A percentile compares a stretch with the other conserved stretches of the same genome.
phyloP scores from a whole-genome alignment of 192 early-diverging fungal species.

The Coemansia biformis region DNA sequence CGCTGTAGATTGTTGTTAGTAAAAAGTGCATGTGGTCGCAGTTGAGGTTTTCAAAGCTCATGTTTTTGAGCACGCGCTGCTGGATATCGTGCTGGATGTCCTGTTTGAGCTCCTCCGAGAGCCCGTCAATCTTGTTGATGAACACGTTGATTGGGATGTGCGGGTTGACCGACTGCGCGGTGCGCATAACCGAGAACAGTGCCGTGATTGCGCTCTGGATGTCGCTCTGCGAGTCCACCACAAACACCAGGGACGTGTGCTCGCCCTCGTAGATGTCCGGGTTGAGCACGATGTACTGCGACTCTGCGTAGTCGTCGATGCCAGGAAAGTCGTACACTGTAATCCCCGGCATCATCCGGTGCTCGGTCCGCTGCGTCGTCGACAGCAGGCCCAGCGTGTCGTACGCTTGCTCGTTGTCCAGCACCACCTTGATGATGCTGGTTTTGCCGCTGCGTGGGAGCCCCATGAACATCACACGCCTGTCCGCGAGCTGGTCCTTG shows the following conservation, averaged over 20 bases:
- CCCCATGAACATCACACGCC: slow-evolving; percentile 47
- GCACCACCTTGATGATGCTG: slow-evolving; percentile 39
- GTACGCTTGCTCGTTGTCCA: slow-evolving; percentile 25
- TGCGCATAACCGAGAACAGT: slow-evolving; percentile 66
- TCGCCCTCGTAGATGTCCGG: slow-evolving; percentile 62
- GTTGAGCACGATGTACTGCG: slow-evolving; percentile 50
- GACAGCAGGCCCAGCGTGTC: slow-evolving; percentile 35
- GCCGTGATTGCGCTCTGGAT: slow-evolving; percentile 69
- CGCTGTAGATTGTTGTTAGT: slow-evolving; percentile 90
- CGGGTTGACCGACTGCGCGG: slow-evolving; percentile 73
- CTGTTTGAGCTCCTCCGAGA: slow-evolving; percentile 94
- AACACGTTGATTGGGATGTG: slow-evolving; percentile 89
- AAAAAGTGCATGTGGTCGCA: slow-evolving; percentile 75
- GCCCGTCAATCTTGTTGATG: slow-evolving; percentile 94
- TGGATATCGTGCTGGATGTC: slow-evolving; percentile 95
- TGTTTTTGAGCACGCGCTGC: slow-evolving; percentile 81
- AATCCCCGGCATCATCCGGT: slow-evolving; percentile 38
- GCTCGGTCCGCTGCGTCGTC: slow-evolving; percentile 21
- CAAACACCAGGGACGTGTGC: slow-evolving; percentile 78
- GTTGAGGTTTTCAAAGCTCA: slow-evolving; percentile 72
- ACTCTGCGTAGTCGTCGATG: slow-evolving; percentile 75
- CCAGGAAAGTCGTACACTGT: slow-evolving; percentile 89
- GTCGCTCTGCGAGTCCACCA: slow-evolving; percentile 96
- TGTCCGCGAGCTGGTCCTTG: slow-evolving; percentile 27
- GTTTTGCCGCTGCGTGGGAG: slow-evolving; percentile 49